A percentile compares a stretch with the other conserved stretches of the same genome.
Evolutionary conservation across 257 asterid genomes (phyloP).

Genomic region (Hygrophila difformis): DNA sequence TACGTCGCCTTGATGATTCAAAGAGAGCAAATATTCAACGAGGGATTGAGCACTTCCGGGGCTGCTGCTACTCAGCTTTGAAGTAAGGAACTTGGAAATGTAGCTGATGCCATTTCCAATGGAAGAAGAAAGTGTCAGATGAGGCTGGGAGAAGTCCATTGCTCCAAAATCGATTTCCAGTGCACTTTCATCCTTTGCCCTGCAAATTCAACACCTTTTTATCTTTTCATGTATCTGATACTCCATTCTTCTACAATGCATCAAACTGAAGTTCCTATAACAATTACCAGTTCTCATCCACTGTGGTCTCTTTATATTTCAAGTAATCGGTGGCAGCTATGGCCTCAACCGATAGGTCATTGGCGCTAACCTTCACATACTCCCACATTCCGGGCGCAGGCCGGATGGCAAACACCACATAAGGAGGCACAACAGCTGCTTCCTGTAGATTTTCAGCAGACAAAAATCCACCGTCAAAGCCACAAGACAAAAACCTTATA

Average conservation of each 20-base stretch:
- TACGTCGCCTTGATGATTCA: too few relatives aligned
- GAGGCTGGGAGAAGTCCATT: constrained; percentile 59
- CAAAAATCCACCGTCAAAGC: too few relatives aligned
- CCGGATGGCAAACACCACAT: constrained; percentile 66
- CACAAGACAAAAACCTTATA: too few relatives aligned
- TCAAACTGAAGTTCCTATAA: not conserved
- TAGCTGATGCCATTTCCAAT: constrained; percentile 70
- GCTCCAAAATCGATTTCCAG: constrained; percentile 87
- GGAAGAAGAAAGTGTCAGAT: constrained; percentile 54
- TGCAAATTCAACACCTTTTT: constrained; percentile 25
- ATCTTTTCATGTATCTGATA: too few relatives aligned
- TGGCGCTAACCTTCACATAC: constrained; percentile 61
- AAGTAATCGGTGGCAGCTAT: constrained; percentile 63
- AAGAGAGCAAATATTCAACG: too few relatives aligned
- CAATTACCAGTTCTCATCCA: constrained; percentile 61
- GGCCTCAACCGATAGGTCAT: constrained; percentile 78
- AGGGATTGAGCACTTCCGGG: too few relatives aligned
- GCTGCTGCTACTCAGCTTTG: too few relatives aligned
- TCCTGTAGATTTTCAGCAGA: too few relatives aligned
- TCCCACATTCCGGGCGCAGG: constrained; percentile 94
- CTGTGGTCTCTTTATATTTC: constrained; percentile 66
- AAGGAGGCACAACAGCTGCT: constrained; percentile 87
- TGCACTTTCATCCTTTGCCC: constrained; percentile 85
- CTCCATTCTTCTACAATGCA: too few relatives aligned
- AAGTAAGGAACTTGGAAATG: constrained; percentile 58